Conservation (phyloP, 2,329 filamentous ascomycete species). For the Monilinia fructicola region DNA sequence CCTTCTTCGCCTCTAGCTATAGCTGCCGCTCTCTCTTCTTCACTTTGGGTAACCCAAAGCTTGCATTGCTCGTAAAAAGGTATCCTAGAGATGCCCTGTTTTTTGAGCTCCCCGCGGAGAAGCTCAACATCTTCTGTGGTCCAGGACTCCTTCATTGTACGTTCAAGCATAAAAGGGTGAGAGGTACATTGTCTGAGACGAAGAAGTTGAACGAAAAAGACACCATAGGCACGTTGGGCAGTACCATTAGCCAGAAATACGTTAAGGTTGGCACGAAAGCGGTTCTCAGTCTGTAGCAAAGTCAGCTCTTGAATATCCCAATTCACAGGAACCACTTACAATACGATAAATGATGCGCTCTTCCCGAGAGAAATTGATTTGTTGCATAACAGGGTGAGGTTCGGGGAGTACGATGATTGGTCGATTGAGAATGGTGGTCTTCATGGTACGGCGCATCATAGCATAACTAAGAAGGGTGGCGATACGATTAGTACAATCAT, state of each 20-base stretch:
- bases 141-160: slow-evolving; percentile 38
- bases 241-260: slow-evolving; percentile 30
- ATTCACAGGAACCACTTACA: slow-evolving; percentile 45
- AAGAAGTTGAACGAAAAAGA: slow-evolving; percentile 39
- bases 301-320: slow-evolving; percentile 23
- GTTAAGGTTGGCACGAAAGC: slow-evolving; percentile 38
- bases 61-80: slow-evolving; percentile 39
- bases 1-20: slow-evolving; percentile 22
- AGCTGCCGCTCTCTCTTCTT: slow-evolving; percentile 10
- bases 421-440: slow-evolving; percentile 51
- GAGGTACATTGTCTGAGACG: slow-evolving; percentile 39
- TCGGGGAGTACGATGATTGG: slow-evolving; percentile 55
- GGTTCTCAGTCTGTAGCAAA: slow-evolving; percentile 40
- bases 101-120: slow-evolving; percentile 26
- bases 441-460: slow-evolving; percentile 57
- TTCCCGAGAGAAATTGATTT: slow-evolving; percentile 51
- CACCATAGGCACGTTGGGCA: slow-evolving; percentile 30
- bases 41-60: slow-evolving; percentile 29
- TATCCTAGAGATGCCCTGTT: slow-evolving; percentile 11
- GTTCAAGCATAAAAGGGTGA: slow-evolving; percentile 40
- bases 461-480: slow-evolving; percentile 40
- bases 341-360: slow-evolving; percentile 56
- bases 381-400: slow-evolving; percentile 46
- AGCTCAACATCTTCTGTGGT: slow-evolving; percentile 34
- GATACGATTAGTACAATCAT: slow-evolving; percentile 32